Base-by-base conservation (phyloP, 1,139 yeast species). In the Hansenula lynferdii region DNA sequence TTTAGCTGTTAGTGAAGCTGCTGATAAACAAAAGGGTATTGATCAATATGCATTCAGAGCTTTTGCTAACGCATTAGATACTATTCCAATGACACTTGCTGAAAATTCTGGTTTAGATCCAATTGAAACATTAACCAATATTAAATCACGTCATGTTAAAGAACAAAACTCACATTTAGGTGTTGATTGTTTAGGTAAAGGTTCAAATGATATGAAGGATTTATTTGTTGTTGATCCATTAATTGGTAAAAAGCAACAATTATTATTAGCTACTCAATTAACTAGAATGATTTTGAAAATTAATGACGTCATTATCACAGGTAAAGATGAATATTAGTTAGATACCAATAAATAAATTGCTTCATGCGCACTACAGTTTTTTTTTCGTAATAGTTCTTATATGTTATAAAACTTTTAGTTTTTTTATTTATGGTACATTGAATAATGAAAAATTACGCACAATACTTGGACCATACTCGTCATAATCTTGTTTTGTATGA, bases 1-100 rank as follows among this genome's bases (percentile, higher is more conserved):
- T 14, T 67, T 92, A 50, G 95, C 95, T 10, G 96, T 94, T 16
- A 75, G 90, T 40, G 87, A 83, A 38, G 96, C 85, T 47, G 97
- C 97, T 28, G 97, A 90, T 61, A 80, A 77, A 57, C 95, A 86
- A 64, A 81, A 80, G 55, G 97, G 97, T 43, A 90, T 92, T 50
- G 97, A 90, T 58, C 99, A 92, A 67, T 92, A 92, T 61, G 97
- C 97, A 1, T 89, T 92, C 77, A 80, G 97, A 58, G 96, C 97
- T 1, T 94, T 92, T 62, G 75, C 97, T 8, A 74, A 75, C 47
- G 98, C 98, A 14, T 70, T 92, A 56, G 99, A 92, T 60, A 77
- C 81, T 36, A 83, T 92, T 45, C 97, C 97, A 45, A 83, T 89
- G 84, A 85, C 96, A 6, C 73, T 94, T 54, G 97, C 97, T 31